Percentiles rank a stretch among this genome's conserved stretches.
These are phyloP conservation scores for Coniophora puteana DNA, from an alignment of 1,284 basidiomycete species.

Conservation along the genomic window DNA sequence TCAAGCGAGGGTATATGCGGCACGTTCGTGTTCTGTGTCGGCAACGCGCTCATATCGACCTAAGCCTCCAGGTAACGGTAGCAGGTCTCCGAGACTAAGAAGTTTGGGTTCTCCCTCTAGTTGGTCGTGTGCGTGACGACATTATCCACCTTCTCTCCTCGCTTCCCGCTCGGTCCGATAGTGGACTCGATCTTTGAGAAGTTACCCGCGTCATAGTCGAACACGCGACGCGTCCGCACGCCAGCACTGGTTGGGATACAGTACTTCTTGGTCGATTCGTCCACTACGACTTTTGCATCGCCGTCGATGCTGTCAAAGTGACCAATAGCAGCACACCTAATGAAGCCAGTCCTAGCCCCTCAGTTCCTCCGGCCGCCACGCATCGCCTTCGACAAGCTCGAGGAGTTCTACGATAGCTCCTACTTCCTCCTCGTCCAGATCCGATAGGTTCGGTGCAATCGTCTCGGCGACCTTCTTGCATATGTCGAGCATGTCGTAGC, in stretches of 20 bases:
- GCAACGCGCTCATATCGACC: background rate
- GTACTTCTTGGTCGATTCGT: background rate
- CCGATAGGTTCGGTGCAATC: background rate
- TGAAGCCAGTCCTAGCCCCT: background rate
- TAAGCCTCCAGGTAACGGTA: background rate
- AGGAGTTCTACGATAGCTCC: background rate
- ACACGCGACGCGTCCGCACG: background rate
- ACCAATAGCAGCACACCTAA: background rate
- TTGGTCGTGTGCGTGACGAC: background rate
- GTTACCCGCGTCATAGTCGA: background rate
- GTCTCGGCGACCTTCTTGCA: background rate
- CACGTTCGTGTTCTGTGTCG: background rate
- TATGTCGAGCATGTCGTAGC: background rate
- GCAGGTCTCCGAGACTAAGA: background rate
- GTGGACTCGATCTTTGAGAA: background rate
- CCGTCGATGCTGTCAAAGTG: background rate
- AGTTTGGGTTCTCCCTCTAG: background rate
- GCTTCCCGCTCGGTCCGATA: background rate
- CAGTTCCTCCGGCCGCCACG: background rate
- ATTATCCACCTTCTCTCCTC: background rate
- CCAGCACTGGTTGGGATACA: background rate
- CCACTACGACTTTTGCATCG: background rate
- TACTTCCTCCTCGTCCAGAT: background rate
- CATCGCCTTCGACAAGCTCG: background rate
- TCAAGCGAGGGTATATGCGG: background rate